Evolutionary conservation across 2,329 filamentous ascomycete species (phyloP), one percentile per base, ranked within the genome.

Genomic region (Aureobasidium leucospermi): DNA sequence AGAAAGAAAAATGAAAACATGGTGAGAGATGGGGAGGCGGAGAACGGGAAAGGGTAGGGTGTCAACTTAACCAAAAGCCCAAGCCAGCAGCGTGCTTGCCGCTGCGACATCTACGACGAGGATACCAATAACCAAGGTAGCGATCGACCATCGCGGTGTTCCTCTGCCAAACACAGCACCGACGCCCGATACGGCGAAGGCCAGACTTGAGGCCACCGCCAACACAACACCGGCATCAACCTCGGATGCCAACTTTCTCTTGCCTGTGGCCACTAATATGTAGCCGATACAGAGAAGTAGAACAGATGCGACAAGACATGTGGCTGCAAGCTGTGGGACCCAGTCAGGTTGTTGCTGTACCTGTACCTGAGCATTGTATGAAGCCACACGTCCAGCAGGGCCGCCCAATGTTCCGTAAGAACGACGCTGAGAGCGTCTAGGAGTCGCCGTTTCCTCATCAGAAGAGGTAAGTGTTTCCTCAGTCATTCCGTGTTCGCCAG

Each of bases 181-280:
- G 6, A 89, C 76, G 1, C 80, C 87, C 11, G 81, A 75, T 48
- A 84, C 82, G 0, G 83, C 83, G 66, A 85, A 85, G 61, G 85
- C 79, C 42, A 91, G 70, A 63, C 85, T 88, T 32, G 82, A 78
- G 34, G 88, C 79, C 15, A 87, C 84, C 9, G 87, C 88, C 42
- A 89, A 77, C 1, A 88, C 79, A 1, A 89, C 86, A 8, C 85
- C 88, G 0, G 82, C 83, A 66, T 92, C 87, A 3, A 93, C 89
- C 70, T 89, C 84, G n/a, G 84, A 78, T 4, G 81, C 78, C 64
- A 87, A 78, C 69, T 82, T 87, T 68, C 84, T 85, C 48, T 82
- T 79, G 8, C 88, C 88, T 1, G 89, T 89, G 13, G 78, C 74
- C 34, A 88, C 83, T 39, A 94, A 80, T 9, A 87, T 77, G 39